These are phyloP conservation scores for Dactylonectria macrodidyma DNA, from an alignment of 2,329 filamentous ascomycete species.

Conservation along the genomic window DNA sequence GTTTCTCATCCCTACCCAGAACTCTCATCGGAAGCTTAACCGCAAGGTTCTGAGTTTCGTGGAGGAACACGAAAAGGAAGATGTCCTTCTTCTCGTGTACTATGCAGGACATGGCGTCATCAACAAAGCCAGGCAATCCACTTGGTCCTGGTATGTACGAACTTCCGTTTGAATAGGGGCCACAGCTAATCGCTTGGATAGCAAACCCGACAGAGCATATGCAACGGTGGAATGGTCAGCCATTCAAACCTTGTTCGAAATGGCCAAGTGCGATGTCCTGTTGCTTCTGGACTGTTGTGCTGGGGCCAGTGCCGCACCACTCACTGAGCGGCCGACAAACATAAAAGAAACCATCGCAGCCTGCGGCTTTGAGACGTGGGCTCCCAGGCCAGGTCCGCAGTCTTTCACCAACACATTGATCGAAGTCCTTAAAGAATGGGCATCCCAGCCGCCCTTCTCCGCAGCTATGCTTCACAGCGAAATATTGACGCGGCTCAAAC, in stretches of 20 bases:
- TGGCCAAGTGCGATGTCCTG: conserved; percentile 46
- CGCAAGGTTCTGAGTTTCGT: conserved; percentile 44
- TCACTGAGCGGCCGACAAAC: conserved; percentile 45
- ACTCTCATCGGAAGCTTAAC: conserved; percentile 45
- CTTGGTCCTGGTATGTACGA: conserved; percentile 44
- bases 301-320: conserved; percentile 45
- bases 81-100: conserved; percentile 46
- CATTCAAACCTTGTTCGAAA: conserved; percentile 48
- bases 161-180: not conserved
- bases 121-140: conserved; percentile 46
- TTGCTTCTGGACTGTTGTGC: conserved; percentile 46
- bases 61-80: conserved; percentile 46
- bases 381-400: conserved; percentile 43
- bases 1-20: conserved; percentile 45
- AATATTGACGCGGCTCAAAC: conserved; percentile 45
- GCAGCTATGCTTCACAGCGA: conserved; percentile 48
- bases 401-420: conserved; percentile 47
- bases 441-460: conserved; percentile 45
- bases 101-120: conserved; percentile 46
- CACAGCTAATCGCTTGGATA: conserved; percentile 32
- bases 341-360: conserved; percentile 49
- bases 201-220: conserved; percentile 42
- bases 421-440: conserved; percentile 47
- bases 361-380: conserved; percentile 47
- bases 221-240: conserved; percentile 48